Evolutionary conservation across 768 basidiomycete genomes (phyloP).

Genomic region (Mycena leptocephala): DNA sequence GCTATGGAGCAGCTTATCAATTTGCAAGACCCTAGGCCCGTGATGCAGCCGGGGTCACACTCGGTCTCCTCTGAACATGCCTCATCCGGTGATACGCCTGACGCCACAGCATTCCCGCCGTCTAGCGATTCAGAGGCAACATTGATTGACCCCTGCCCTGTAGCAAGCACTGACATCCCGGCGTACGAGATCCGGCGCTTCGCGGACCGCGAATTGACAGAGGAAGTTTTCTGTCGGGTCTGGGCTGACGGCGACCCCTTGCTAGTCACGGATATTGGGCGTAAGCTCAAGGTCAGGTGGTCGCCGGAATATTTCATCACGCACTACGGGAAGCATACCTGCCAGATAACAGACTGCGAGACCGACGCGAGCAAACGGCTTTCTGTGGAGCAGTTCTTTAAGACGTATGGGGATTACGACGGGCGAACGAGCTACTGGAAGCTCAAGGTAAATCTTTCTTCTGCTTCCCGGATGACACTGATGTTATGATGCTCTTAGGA

Average conservation of each 20-base stretch:
- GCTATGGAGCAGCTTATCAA: constrained; percentile 83
- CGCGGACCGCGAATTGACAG: constrained; percentile 66
- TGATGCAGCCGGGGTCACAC: background rate
- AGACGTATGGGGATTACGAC: constrained; percentile 79
- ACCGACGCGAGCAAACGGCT: constrained; percentile 74
- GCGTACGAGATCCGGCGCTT: constrained; percentile 64
- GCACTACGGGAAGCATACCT: constrained; percentile 74
- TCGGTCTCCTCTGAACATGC: background rate
- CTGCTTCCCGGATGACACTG: background rate
- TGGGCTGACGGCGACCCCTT: constrained; percentile 87
- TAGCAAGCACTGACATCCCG: no score
- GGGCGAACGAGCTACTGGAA: constrained; percentile 76
- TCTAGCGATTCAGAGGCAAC: constrained; percentile 34
- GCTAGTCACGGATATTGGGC: constrained; percentile 78
- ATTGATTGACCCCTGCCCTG: constrained; percentile 54
- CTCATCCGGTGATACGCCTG: background rate
- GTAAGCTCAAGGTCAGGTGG: constrained; percentile 82
- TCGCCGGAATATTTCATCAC: constrained; percentile 86
- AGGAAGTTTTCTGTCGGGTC: constrained; percentile 73
- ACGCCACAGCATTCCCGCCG: background rate
- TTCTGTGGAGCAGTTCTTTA: constrained; percentile 87
- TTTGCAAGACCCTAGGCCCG: constrained; percentile 42
- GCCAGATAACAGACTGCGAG: constrained; percentile 89
- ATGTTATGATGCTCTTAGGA: constrained; percentile 65
- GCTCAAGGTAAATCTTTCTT: constrained; percentile 70